These are phyloP conservation scores for Coniochaeta ligniaria DNA, from an alignment of 2,329 filamentous ascomycete genomes.

Conservation along the genomic window DNA sequence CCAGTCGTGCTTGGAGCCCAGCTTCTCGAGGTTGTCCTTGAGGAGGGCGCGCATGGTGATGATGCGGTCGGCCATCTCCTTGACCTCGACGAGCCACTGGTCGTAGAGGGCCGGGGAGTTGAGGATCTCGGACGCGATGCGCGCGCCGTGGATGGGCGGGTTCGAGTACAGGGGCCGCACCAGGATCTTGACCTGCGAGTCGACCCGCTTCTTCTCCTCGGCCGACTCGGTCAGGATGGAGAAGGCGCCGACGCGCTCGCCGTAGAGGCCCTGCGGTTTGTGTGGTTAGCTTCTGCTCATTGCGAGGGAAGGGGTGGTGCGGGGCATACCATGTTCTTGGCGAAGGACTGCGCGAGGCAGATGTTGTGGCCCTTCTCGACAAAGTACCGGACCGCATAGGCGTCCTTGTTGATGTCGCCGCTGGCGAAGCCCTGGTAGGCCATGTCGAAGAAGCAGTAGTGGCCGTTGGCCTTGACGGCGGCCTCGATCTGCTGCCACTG, in stretches of 20 bases:
- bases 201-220: constrained; percentile 91
- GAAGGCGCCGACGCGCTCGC: constrained; percentile 96
- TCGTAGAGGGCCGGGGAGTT: constrained; percentile 77
- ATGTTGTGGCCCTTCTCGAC: constrained; percentile 86
- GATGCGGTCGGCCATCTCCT: constrained; percentile 98
- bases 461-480: constrained; percentile 75
- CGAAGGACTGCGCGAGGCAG: constrained; percentile 86
- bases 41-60: constrained; percentile 95
- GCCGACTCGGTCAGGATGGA: constrained; percentile 78
- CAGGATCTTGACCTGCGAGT: constrained; percentile 97
- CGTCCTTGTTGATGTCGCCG: constrained; percentile 85
- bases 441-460: constrained; percentile 99
- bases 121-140: constrained; percentile 87
- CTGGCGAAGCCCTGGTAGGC: constrained; percentile 98
- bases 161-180: constrained; percentile 97
- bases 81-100: constrained; percentile 95
- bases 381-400: constrained; percentile 90
- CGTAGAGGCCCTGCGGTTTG: constrained; percentile 72
- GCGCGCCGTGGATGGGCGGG: constrained; percentile 92
- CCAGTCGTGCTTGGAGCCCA: constrained; percentile 97
- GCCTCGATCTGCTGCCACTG: constrained; percentile 91
- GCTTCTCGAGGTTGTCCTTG: constrained; percentile 89
- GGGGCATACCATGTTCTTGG: constrained; percentile 87
- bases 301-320: neutral
- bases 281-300: neutral